A percentile compares a stretch with the other conserved stretches of the same genome.
Evolutionary conservation across 495 filamentous ascomycete genomes (phyloP).

Genomic region (Pyrenula massariospora): DNA sequence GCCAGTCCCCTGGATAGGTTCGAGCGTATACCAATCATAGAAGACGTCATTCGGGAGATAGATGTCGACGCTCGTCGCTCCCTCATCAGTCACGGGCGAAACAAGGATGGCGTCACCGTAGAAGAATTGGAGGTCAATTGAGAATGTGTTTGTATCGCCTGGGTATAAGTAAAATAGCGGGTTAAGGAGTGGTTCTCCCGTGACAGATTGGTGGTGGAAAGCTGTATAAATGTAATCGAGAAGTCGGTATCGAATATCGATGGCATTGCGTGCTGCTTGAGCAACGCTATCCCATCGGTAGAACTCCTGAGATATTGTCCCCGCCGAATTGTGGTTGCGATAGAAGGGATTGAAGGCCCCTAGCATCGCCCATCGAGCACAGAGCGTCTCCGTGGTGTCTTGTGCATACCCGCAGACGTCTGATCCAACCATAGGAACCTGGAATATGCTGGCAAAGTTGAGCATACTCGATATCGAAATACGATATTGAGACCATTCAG

Average conservation of each 20-base stretch:
- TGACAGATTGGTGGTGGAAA: constrained; percentile 48
- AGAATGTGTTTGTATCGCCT: constrained; percentile 45
- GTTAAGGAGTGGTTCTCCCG: constrained; percentile 56
- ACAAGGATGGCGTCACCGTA: constrained; percentile 63
- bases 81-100: constrained; percentile 54
- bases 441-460: constrained; percentile 69
- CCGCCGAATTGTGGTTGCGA: constrained; percentile 58
- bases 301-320: constrained; percentile 55
- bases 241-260: constrained; percentile 63
- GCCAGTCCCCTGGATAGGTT: constrained; percentile 44
- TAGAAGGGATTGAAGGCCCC: constrained; percentile 78
- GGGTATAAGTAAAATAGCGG: constrained; percentile 68
- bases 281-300: constrained; percentile 61
- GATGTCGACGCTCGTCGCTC: constrained; percentile 50
- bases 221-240: constrained; percentile 80
- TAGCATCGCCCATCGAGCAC: constrained; percentile 72
- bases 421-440: constrained; percentile 74
- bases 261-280: constrained; percentile 54
- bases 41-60: constrained; percentile 67
- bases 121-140: constrained; percentile 61
- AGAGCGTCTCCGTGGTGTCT: constrained; percentile 66
- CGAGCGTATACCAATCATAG: constrained; percentile 65
- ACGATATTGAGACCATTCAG: constrained; percentile 62
- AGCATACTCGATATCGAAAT: constrained; percentile 56
- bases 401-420: constrained; percentile 72